A percentile compares a stretch with the other conserved stretches of the same genome.
These are phyloP conservation scores for Cunninghamia lanceolata DNA, from an alignment of 75 land plant species.

Conservation along the genomic window DNA sequence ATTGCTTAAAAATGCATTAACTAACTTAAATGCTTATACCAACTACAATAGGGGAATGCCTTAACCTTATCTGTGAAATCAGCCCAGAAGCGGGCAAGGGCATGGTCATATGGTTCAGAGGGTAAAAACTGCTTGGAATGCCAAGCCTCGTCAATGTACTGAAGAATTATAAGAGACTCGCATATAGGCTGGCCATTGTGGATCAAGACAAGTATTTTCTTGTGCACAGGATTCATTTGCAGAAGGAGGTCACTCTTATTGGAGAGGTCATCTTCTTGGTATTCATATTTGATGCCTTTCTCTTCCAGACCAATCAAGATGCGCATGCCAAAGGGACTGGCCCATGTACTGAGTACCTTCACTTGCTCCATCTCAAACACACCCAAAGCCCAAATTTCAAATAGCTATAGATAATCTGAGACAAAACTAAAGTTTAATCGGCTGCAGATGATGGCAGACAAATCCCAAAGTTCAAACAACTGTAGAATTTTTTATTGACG, in stretches of 20 bases:
- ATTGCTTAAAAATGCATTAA: too few species aligned
- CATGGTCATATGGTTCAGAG: conserved; percentile 13
- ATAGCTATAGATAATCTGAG: too few species aligned
- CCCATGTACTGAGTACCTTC: conserved; percentile 13
- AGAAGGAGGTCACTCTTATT: conserved; percentile 9
- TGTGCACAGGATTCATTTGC: conserved; percentile 21
- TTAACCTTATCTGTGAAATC: conserved; percentile 22
- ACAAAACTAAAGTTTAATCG: too few species aligned
- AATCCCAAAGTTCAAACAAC: too few species aligned
- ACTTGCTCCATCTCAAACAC: background rate
- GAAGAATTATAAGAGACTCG: conserved; percentile 21
- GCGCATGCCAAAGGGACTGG: conserved; percentile 27
- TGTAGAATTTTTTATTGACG: too few species aligned
- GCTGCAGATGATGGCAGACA: too few species aligned
- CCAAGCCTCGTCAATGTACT: conserved; percentile 19
- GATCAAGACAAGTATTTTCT: conserved; percentile 26
- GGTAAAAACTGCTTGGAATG: background rate
- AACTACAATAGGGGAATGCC: background rate
- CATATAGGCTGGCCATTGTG: conserved; percentile 35
- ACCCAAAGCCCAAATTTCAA: too few species aligned
- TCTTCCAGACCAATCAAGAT: too few species aligned
- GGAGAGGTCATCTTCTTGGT: conserved; percentile 18
- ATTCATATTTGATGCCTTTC: too few species aligned
- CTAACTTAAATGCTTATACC: background rate
- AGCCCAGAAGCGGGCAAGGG: conserved; percentile 15